Conservation (phyloP, 1,139 yeast species). For the Petasospora fabianii region DNA sequence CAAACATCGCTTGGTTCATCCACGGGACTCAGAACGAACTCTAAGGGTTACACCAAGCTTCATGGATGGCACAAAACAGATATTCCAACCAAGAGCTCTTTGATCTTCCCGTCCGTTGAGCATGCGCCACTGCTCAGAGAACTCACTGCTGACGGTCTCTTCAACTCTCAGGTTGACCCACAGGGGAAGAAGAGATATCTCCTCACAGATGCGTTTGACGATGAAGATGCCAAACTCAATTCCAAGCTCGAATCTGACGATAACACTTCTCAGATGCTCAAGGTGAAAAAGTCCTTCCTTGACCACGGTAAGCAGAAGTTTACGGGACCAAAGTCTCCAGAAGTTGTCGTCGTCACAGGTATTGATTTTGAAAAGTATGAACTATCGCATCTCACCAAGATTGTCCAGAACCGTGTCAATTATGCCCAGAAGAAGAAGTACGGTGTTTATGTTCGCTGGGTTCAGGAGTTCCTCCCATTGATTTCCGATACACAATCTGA, state of each 20-base stretch:
- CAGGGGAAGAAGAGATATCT: constrained; percentile 43
- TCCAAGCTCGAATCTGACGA: constrained; percentile 37
- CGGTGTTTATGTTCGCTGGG: constrained; percentile 79
- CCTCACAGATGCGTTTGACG: constrained; percentile 40
- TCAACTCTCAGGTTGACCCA: constrained; percentile 39
- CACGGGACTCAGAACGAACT: constrained; percentile 1
- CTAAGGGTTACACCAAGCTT: constrained; percentile 26
- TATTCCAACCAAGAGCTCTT: constrained; percentile 45
- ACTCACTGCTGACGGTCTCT: constrained; percentile 48
- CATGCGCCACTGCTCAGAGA: constrained; percentile 58
- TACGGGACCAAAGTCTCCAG: constrained; percentile 48
- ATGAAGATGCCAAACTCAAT: constrained; percentile 35
- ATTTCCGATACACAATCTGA: constrained; percentile 37
- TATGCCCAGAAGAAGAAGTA: constrained; percentile 73
- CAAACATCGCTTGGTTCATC: background rate
- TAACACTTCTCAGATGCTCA: constrained; percentile 29
- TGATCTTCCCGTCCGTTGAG: constrained; percentile 66
- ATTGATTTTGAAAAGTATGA: constrained; percentile 72
- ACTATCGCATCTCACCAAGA: constrained; percentile 52
- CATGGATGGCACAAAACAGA: constrained; percentile 42
- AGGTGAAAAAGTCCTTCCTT: constrained; percentile 55
- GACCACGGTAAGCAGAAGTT: constrained; percentile 63
- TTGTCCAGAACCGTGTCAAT: constrained; percentile 77
- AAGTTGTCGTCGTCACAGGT: constrained; percentile 74
- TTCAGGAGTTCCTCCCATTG: constrained; percentile 70